A percentile compares a stretch with the other conserved stretches of the same genome.
Conservation (phyloP, 129 eudicot species). For the Flaveria bidentis region DNA sequence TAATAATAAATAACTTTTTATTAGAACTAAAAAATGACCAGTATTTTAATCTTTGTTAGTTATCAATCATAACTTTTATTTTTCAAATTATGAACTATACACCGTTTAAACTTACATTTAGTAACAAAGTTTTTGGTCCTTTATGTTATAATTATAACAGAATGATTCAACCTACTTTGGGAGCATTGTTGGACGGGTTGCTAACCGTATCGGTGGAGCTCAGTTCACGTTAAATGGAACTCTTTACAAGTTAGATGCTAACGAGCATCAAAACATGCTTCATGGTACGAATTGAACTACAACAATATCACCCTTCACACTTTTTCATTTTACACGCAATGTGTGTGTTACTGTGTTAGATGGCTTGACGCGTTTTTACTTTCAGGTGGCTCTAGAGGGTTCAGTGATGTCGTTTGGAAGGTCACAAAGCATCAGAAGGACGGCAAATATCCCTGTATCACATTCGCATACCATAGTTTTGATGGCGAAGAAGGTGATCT, state of each 20-base stretch:
- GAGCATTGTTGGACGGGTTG: constrained; percentile 71
- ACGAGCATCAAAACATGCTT: constrained; percentile 62
- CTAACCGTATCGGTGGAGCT: constrained; percentile 80
- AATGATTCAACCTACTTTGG: constrained; percentile 63
- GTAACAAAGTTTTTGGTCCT: too few relatives aligned
- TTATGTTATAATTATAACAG: constrained; percentile 30
- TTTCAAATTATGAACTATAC: too few relatives aligned
- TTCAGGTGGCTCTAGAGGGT: constrained; percentile 51
- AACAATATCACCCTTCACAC: not conserved
- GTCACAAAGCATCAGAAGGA: constrained; percentile 30
- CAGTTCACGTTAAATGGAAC: constrained; percentile 63
- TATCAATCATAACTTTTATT: too few relatives aligned
- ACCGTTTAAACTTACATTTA: too few relatives aligned
- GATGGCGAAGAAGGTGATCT: constrained; percentile 55
- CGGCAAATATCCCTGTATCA: constrained; percentile 28
- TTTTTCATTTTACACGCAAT: not conserved
- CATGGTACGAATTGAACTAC: constrained; percentile 39
- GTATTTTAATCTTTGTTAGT: too few relatives aligned
- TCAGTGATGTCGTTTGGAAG: constrained; percentile 49
- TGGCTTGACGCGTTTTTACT: not conserved
- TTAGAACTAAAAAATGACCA: not conserved
- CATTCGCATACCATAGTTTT: constrained; percentile 37
- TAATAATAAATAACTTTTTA: too few relatives aligned
- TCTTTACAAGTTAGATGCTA: constrained; percentile 60
- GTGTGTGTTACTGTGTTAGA: not conserved